Base-by-base conservation (phyloP, 306 rosid species). In the Corylus americana region DNA sequence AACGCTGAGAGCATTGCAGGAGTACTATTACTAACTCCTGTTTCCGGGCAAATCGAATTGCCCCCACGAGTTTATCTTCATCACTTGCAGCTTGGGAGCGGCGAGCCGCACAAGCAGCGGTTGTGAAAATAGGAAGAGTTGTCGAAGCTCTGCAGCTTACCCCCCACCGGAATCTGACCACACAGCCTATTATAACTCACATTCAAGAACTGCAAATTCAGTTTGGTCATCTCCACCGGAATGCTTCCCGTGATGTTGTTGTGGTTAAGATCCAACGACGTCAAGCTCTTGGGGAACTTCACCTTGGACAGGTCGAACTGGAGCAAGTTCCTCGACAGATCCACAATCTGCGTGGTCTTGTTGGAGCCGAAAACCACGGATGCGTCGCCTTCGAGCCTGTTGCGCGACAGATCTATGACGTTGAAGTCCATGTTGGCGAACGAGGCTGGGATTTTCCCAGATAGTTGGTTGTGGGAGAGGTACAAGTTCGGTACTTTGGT, bases 351-450 rank as follows among this genome's bases (percentile, higher is more conserved):
- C 0, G 82, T 74, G 58, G 78, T 88, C 85, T 87, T 92, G 66
- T 82, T 82, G 7, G 25, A 2, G 1, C 94, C 91, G 42, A 94
- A 89, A 12, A 94, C 59, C 83, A 89, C 7, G 0, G 90, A 86
- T 0, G 90, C 96, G 55, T 92, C 98, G 0, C 98, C 98, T 79
- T 78, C 75, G 0, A 94, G 89, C 86, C 66, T 90, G 91, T 94
- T 94, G 3, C 96, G 80, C 0, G 93, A 89, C 9, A 94, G 74
- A 29, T 90, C 88, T 13, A 91, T 45, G 47, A 1, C 25, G 3
- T 16, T 3, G 8, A 68, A 87, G 74, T 86, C 53, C 61, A 77
- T 4, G 10, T 83, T 70, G 5, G 74, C 86, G 2, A 94, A 42
- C 17, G 92, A 85, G 14, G 69, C 18, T 0, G 98, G 97, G 45